A percentile compares a stretch with the other conserved stretches of the same genome.
These are phyloP conservation scores for Aureobasidium subglaciale DNA, from an alignment of 2,329 filamentous ascomycete species.

Conservation along the genomic window DNA sequence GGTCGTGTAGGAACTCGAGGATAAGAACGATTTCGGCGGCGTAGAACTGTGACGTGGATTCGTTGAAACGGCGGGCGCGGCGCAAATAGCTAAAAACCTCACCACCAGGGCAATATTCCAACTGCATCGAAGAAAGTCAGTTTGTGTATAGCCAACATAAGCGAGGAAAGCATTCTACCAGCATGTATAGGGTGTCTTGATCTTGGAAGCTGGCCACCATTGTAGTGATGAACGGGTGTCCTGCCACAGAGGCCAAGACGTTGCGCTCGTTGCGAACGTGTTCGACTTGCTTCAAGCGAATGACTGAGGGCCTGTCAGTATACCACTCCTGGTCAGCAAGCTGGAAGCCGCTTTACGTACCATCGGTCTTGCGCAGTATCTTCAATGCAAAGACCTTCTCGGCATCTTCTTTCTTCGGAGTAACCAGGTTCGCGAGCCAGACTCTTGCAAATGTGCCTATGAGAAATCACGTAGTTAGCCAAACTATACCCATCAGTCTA, in stretches of 20 bases:
- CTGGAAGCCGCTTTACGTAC: slow-evolving; percentile 26
- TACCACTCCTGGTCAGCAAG: not conserved
- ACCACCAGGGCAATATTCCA: slow-evolving; percentile 76
- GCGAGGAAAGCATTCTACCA: slow-evolving; percentile 38
- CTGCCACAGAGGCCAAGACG: slow-evolving; percentile 68
- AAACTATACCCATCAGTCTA: not conserved
- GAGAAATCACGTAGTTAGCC: not conserved
- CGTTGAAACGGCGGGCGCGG: slow-evolving; percentile 70
- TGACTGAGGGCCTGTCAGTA: slow-evolving; percentile 43
- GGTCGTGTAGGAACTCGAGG: slow-evolving; percentile 71
- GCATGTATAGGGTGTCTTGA: slow-evolving; percentile 70
- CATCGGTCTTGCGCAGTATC: slow-evolving; percentile 59
- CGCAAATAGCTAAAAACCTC: slow-evolving; percentile 80
- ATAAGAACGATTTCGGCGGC: slow-evolving; percentile 77
- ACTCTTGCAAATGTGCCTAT: slow-evolving; percentile 75
- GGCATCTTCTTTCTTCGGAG: slow-evolving; percentile 44
- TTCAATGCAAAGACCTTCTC: slow-evolving; percentile 73
- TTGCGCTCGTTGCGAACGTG: slow-evolving; percentile 78
- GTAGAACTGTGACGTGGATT: slow-evolving; percentile 72
- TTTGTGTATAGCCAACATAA: not conserved
- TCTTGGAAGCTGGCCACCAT: slow-evolving; percentile 75
- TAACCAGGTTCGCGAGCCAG: slow-evolving; percentile 63
- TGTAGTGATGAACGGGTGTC: slow-evolving; percentile 76
- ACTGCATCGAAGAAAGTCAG: slow-evolving; percentile 30
- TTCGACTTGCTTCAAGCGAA: slow-evolving; percentile 78